phyloP scores from a whole-genome alignment of 768 basidiomycete species.

The Naematelia aurantialba region DNA sequence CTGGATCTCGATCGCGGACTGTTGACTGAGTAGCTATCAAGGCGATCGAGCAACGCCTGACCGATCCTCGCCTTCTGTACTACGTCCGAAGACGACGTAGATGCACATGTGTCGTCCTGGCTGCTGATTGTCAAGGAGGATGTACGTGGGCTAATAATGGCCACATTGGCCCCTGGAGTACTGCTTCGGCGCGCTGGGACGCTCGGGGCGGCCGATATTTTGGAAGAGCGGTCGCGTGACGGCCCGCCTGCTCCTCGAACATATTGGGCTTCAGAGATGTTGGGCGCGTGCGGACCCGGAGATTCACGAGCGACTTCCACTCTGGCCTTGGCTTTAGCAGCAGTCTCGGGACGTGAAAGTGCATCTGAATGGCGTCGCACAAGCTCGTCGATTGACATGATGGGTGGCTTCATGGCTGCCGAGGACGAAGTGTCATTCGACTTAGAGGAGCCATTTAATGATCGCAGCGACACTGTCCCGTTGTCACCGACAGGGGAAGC shows the following conservation, averaged over 20 bases:
- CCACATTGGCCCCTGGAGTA: not conserved
- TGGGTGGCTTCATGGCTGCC: conserved; percentile 10
- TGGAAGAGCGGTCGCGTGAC: too few species aligned
- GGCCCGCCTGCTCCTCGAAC: too few species aligned
- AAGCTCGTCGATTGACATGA: conserved; percentile 46
- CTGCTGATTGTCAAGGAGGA: not conserved
- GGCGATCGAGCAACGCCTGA: conserved; percentile 19
- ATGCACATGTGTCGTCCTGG: not conserved
- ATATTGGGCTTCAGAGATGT: too few species aligned
- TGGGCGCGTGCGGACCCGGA: too few species aligned
- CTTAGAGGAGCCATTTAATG: conserved; percentile 2
- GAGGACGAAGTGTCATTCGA: conserved; percentile 1
- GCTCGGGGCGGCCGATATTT: conserved; percentile 1
- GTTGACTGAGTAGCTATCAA: conserved; percentile 8
- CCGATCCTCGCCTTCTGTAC: conserved; percentile 8
- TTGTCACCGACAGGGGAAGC: not conserved
- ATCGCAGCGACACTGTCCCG: not conserved
- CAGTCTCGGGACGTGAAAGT: conserved; percentile 10
- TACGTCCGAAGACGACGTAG: not conserved
- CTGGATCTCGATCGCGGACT: not conserved
- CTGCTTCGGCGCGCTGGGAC: conserved; percentile 3
- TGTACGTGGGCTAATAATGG: not conserved
- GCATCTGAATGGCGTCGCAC: conserved; percentile 29
- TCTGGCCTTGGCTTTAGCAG: conserved; percentile 21
- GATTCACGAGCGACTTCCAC: conserved; percentile 9